phyloP scores from a whole-genome alignment of 148 eudicot species.

The Diospyros lotus region DNA sequence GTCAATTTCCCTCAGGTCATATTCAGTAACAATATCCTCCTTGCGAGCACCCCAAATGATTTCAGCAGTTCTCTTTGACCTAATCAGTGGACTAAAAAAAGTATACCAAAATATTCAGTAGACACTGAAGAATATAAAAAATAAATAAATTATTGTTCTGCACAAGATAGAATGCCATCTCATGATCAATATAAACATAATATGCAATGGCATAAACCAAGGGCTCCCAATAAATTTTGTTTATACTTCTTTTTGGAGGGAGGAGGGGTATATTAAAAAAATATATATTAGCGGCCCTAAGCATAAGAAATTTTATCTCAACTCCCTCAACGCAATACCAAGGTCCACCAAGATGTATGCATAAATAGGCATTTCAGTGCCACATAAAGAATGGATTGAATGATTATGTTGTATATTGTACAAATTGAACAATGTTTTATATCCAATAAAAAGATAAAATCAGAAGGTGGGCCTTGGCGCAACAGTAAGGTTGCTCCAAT shows the following conservation, averaged over 20 bases:
- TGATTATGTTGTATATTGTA: background rate
- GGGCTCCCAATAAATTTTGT: too few species aligned
- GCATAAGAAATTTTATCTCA: too few species aligned
- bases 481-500: too few species aligned
- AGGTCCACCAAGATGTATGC: too few species aligned
- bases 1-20: conserved; percentile 69
- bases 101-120: background rate
- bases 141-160: too few species aligned
- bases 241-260: too few species aligned
- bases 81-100: conserved; percentile 64
- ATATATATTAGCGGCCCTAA: too few species aligned
- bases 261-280: too few species aligned
- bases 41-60: conserved; percentile 79
- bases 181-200: background rate
- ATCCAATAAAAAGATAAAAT: background rate
- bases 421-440: background rate
- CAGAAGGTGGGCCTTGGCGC: too few species aligned
- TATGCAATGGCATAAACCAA: too few species aligned
- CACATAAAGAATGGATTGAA: background rate
- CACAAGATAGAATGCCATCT: background rate
- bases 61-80: conserved; percentile 94
- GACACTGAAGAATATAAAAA: background rate
- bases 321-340: too few species aligned
- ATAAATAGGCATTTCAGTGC: background rate
- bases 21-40: conserved; percentile 67